Conservation (phyloP, 495 filamentous ascomycete species). For the Acidiella bohemica region DNA sequence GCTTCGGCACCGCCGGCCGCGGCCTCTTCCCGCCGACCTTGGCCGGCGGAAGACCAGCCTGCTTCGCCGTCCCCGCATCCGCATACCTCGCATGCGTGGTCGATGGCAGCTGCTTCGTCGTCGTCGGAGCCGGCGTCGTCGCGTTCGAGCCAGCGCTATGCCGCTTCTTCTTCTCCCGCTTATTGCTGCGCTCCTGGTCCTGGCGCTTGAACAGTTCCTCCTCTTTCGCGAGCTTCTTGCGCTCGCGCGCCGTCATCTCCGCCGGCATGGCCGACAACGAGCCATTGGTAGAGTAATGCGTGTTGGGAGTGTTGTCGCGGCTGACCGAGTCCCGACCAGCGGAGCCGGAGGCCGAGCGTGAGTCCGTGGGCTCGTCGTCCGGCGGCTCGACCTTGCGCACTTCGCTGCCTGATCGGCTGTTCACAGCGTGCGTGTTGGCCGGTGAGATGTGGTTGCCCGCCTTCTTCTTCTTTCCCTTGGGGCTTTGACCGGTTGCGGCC, state of each 20-base stretch:
- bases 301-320: conserved; percentile 64
- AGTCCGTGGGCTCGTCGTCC: conserved; percentile 45
- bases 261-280: conserved; percentile 34
- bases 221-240: conserved; percentile 70
- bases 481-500: conserved; percentile 34
- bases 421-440: conserved; percentile 53
- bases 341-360: conserved; percentile 60
- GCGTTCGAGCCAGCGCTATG: conserved; percentile 41
- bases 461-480: conserved; percentile 42
- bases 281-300: conserved; percentile 34
- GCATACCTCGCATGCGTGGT: conserved; percentile 1
- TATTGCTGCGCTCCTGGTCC: conserved; percentile 41
- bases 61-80: conserved; percentile 21
- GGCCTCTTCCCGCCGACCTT: conserved; percentile 3
- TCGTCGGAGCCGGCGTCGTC: conserved; percentile 26
- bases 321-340: conserved; percentile 38
- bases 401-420: conserved; percentile 70
- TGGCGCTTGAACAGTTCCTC: conserved; percentile 61
- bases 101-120: conserved; percentile 14
- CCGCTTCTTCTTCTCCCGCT: conserved; percentile 42
- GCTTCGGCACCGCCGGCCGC: background rate
- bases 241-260: conserved; percentile 76
- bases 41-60: conserved; percentile 19
- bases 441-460: conserved; percentile 51
- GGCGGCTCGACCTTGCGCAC: conserved; percentile 28